Base-by-base conservation (phyloP, 1,284 basidiomycete genomes). In the Tilletia horrida region DNA sequence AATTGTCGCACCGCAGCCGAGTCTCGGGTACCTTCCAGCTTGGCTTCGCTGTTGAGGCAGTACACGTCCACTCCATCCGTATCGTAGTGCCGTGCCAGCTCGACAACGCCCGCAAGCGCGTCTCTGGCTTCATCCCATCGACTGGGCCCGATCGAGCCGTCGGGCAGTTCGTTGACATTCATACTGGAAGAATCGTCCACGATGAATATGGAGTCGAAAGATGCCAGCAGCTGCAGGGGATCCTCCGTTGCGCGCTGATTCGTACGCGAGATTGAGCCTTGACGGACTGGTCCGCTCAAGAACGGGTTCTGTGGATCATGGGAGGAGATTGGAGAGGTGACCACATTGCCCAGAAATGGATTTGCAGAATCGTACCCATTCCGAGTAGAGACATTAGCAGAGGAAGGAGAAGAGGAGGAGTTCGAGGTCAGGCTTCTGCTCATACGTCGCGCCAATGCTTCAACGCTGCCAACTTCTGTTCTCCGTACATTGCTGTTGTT, bases 1-100 rank as follows among this genome's bases (percentile, higher is more conserved):
- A 76, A 61, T 29, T 50, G 40, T 29, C 62, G 11, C 4, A 74
- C 70, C 21, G 57, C 29, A 3, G 35, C 69, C 21, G 69, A 63
- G 43, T 71, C 68, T 9, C 64, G 44, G 23, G 65, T 69, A n/a
- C 67, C 63, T 29, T 66, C 21, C 13, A 72, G 16, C 23, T 27
- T 61, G n/a, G 66, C 35, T 31, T 67, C 63, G 21, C 63, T 64
- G 57, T 75, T 76, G 45, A 77, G 62, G 63, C 76, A 77, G 50
- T 72, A 63, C 29, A 77, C 63, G 47, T 77, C 76, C n/a, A 77
- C 47, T 21, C 76, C 76, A 62, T 77, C 74, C 18, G 64, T 62
- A 42, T 77, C 76, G 63, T 73, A 72, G 42, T 61, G 57, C 1
- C 69, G 64, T 27, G 73, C 71, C 16, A 68, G 57, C 43, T 73